Evolutionary conservation across 805 yeast genomes (phyloP).

Genomic region (Debaryomyces tyrocola): DNA sequence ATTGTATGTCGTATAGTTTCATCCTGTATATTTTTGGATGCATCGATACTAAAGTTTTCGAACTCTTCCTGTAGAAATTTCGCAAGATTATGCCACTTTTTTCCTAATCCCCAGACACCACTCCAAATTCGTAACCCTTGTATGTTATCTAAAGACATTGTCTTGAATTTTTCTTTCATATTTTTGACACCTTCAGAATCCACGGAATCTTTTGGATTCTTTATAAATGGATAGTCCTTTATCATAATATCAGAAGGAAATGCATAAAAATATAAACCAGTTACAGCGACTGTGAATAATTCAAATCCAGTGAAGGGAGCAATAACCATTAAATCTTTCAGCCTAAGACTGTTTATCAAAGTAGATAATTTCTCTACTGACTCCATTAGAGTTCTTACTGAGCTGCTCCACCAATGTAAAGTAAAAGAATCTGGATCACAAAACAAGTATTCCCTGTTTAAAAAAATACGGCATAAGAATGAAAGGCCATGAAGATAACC

Average conservation of each 20-base stretch:
- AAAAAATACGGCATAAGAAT: slow-evolving; percentile 31
- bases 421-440: slow-evolving; percentile 29
- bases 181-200: slow-evolving; percentile 6
- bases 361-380: slow-evolving; percentile 22
- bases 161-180: slow-evolving; percentile 16
- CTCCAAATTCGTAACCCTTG: slow-evolving; percentile 25
- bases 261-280: slow-evolving; percentile 28
- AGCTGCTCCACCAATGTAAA: slow-evolving; percentile 26
- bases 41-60: slow-evolving; percentile 11
- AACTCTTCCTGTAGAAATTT: slow-evolving; percentile 22
- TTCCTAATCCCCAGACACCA: slow-evolving; percentile 28
- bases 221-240: slow-evolving; percentile 8
- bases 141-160: slow-evolving; percentile 21
- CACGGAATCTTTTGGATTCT: neutral
- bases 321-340: slow-evolving; percentile 25
- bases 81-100: slow-evolving; percentile 27
- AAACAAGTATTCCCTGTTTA: slow-evolving; percentile 36
- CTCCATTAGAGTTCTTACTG: slow-evolving; percentile 18
- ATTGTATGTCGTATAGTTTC: slow-evolving; percentile 22
- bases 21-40: slow-evolving; percentile 13
- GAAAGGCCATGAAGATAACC: slow-evolving; percentile 35
- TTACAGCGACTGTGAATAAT: slow-evolving; percentile 35
- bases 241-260: slow-evolving; percentile 22
- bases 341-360: slow-evolving; percentile 19
- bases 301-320: slow-evolving; percentile 41